Conservation (phyloP, 345 rosid genomes). For the Pistacia atlantica region DNA sequence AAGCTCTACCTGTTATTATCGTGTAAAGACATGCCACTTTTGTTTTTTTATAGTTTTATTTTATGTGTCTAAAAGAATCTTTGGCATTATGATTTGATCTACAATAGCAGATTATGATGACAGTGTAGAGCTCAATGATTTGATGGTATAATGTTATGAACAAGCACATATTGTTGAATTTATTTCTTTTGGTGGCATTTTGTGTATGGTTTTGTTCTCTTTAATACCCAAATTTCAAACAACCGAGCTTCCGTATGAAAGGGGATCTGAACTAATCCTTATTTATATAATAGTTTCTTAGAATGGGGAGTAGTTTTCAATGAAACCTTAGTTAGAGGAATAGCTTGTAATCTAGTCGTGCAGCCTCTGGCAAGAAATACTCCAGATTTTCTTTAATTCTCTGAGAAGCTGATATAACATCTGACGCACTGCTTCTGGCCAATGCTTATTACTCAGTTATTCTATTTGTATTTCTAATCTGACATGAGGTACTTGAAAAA, state of each 20-base stretch:
- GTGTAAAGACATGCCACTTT: not conserved
- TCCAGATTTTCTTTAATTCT: not conserved
- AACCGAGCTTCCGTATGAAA: not conserved
- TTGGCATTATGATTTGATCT: not conserved
- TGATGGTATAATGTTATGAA: slow-evolving; percentile 5
- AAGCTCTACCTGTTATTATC: not conserved
- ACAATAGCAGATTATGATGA: not conserved
- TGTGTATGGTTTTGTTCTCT: not conserved
- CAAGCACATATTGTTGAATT: not conserved
- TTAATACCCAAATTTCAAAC: slow-evolving; percentile 7
- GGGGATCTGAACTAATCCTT: slow-evolving; percentile 1
- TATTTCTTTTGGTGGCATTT: not conserved
- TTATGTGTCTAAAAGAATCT: not conserved
- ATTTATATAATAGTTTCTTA: not conserved
- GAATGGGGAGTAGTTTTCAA: not conserved
- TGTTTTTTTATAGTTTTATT: not conserved
- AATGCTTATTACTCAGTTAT: not conserved
- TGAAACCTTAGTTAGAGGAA: not conserved
- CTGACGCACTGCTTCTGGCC: not conserved
- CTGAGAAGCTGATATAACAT: not conserved
- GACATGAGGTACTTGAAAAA: no score
- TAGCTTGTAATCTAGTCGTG: not conserved
- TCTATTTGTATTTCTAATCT: no score
- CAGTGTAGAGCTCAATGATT: not conserved
- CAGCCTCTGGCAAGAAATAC: not conserved